A percentile compares a stretch with the other conserved stretches of the same genome.
Evolutionary conservation across 192 early-diverging fungal genomes (phyloP).

Genomic region (Coemansia sp.): DNA sequence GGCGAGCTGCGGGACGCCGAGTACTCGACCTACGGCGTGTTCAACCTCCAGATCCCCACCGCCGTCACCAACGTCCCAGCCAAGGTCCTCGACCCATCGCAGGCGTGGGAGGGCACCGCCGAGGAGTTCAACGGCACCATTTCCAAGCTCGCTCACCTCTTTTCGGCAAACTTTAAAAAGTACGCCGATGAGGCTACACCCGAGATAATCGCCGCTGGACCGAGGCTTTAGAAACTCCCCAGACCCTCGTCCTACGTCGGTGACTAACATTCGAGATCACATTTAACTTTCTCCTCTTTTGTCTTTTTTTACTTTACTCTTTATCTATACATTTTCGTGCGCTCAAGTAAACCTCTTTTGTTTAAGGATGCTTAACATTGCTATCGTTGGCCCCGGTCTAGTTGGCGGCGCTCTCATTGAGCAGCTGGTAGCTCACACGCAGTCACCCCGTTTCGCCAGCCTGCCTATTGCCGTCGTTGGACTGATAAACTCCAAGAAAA

Average conservation of each 20-base stretch:
- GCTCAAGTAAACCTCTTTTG: neutral
- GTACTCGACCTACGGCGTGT: slow-evolving; percentile 84
- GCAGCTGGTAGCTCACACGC: slow-evolving; percentile 67
- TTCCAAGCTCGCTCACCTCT: slow-evolving; percentile 77
- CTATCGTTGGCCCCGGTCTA: slow-evolving; percentile 91
- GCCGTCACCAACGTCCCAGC: slow-evolving; percentile 71
- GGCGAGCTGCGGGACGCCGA: slow-evolving; percentile 86
- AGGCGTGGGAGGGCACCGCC: slow-evolving; percentile 80
- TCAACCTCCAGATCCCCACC: slow-evolving; percentile 87
- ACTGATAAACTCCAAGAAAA: slow-evolving; percentile 74
- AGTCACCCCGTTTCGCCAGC: slow-evolving; percentile 43
- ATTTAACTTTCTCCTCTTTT: neutral
- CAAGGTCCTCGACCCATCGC: slow-evolving; percentile 84
- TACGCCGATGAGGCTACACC: slow-evolving; percentile 77
- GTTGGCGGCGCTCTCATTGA: slow-evolving; percentile 89
- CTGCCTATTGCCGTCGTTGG: slow-evolving; percentile 71
- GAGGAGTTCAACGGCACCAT: slow-evolving; percentile 67
- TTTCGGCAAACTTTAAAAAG: slow-evolving; percentile 87
- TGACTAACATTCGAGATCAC: slow-evolving; percentile 10
- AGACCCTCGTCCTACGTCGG: neutral
- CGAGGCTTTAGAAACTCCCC: slow-evolving; percentile 65
- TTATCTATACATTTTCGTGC: neutral
- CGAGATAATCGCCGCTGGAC: slow-evolving; percentile 73
- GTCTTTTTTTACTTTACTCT: neutral
- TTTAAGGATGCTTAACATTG: slow-evolving; percentile 66